Percentiles rank a stretch among this genome's conserved stretches.
These are phyloP conservation scores for Ottelia alismoides DNA, from an alignment of 106 monocot species.

Conservation along the genomic window DNA sequence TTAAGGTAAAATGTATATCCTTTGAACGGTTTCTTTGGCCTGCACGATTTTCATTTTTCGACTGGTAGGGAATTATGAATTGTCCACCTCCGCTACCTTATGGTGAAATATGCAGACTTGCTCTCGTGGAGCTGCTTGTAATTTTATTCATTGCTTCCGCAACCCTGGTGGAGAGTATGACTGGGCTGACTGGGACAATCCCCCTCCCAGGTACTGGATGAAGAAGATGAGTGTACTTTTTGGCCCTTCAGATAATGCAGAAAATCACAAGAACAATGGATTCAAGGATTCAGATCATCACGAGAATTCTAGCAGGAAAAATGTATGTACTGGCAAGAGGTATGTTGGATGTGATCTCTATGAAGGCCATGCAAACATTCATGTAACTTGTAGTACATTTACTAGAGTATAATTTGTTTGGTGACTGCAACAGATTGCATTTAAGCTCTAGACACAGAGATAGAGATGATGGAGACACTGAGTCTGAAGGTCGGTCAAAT, in stretches of 20 bases:
- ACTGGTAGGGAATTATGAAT: neutral
- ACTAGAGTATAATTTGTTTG: too few species aligned
- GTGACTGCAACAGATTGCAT: too few species aligned
- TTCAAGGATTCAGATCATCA: conserved; percentile 15
- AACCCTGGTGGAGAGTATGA: conserved; percentile 99
- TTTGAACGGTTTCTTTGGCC: too few species aligned
- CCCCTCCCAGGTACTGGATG: conserved; percentile 87
- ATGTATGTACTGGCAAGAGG: conserved; percentile 20
- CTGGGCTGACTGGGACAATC: conserved; percentile 98
- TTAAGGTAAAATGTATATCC: conserved; percentile 56
- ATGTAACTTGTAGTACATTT: too few species aligned
- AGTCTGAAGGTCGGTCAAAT: too few species aligned
- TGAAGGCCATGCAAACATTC: too few species aligned
- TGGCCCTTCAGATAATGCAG: conserved; percentile 40
- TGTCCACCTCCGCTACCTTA: neutral
- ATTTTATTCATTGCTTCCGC: conserved; percentile 95
- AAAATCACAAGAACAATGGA: conserved; percentile 21
- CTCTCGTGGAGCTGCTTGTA: conserved; percentile 85
- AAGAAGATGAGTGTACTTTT: conserved; percentile 83
- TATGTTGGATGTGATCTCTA: conserved; percentile 13
- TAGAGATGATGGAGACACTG: too few species aligned
- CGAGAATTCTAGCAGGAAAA: conserved; percentile 14
- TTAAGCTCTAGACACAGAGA: too few species aligned
- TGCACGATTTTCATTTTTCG: neutral
- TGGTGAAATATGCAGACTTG: conserved; percentile 36